Conservation (phyloP, 2,329 filamentous ascomycete species). For the Fusarium hainanense region DNA sequence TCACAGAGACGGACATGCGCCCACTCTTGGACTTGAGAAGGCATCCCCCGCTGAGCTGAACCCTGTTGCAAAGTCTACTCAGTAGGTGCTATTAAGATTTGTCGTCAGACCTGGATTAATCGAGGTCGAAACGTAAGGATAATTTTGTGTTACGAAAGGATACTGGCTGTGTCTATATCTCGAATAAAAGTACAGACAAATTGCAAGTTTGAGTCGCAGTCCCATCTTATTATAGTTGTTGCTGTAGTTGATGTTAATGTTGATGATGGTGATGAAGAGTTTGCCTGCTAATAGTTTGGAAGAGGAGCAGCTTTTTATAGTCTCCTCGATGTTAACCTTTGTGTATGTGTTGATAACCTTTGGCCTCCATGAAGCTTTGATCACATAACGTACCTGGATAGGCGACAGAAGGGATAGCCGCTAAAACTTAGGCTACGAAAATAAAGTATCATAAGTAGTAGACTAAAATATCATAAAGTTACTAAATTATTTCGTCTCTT, state of each 20-base stretch:
- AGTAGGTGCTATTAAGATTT: not conserved
- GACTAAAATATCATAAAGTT: not conserved
- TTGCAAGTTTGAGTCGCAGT: not conserved
- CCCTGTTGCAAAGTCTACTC: not conserved
- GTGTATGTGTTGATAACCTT: not conserved
- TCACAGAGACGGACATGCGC: not conserved
- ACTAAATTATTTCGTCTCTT: not conserved
- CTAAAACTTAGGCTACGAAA: not conserved
- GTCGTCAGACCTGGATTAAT: not conserved
- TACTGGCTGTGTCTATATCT: not conserved
- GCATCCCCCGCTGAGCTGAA: conserved; percentile 10
- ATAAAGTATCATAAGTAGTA: not conserved
- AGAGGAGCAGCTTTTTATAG: not conserved
- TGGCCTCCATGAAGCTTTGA: not conserved
- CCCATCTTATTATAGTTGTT: not conserved
- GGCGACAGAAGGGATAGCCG: not conserved
- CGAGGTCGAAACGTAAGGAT: not conserved
- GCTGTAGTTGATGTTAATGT: not conserved
- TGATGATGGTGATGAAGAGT: not conserved
- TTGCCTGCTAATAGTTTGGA: not conserved
- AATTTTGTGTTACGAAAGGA: not conserved
- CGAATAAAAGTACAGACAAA: not conserved
- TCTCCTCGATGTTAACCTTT: accelerated
- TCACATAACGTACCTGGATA: not conserved
- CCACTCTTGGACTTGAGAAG: conserved; percentile 6